Base-by-base conservation (phyloP, 1,284 basidiomycete species). In the Ustilago sp. region DNA sequence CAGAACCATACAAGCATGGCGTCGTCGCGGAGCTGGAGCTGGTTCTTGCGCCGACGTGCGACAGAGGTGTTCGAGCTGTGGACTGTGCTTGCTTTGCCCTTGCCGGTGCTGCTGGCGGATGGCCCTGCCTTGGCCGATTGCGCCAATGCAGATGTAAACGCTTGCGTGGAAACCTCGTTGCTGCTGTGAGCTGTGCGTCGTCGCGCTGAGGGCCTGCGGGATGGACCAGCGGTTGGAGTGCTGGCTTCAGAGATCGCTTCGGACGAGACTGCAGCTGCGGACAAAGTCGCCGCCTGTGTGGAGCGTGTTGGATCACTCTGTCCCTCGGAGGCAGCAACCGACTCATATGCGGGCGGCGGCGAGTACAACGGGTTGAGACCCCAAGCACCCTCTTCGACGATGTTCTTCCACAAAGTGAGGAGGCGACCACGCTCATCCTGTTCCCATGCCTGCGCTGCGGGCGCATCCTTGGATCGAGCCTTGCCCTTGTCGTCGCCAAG, bases 1-100 rank as follows among this genome's bases (percentile, higher is more conserved):
- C 95, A 98, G 89, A 98, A 97, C 64, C 93, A 87, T 58, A 95
- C 87, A 55, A 98, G 90, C 95, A 98, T 97, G 54, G 91, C 91
- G 86, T 98, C 94, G 86, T 93, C 94, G 8, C 76, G 78, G 38
- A 82, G 54, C 23, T 66, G 63, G 23, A 68, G 51, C 52, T 73
- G 70, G 12, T 54, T 59, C 62, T 68, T 73, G 58, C 70, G 70
- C 48, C 70, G 70, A 36, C 70, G 64, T 7, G 61, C 60, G n/a
- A 61, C 65, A 23, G 61, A 47, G 8, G 58, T 65, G 43, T 57
- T 52, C 1, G 59, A 23, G 34, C 56, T 13, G 23, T 59, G 54
- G n/a, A 41, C 58, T n/a, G 48, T 43, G 19, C 55, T 43, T 48
- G 63, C 58, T 39, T 67, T 69, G 51, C 59, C 63, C 45, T 63